A percentile compares a stretch with the other conserved stretches of the same genome.
These are phyloP conservation scores for Phytophthora idaei DNA, from an alignment of 352 stramenopile species.

Conservation along the genomic window DNA sequence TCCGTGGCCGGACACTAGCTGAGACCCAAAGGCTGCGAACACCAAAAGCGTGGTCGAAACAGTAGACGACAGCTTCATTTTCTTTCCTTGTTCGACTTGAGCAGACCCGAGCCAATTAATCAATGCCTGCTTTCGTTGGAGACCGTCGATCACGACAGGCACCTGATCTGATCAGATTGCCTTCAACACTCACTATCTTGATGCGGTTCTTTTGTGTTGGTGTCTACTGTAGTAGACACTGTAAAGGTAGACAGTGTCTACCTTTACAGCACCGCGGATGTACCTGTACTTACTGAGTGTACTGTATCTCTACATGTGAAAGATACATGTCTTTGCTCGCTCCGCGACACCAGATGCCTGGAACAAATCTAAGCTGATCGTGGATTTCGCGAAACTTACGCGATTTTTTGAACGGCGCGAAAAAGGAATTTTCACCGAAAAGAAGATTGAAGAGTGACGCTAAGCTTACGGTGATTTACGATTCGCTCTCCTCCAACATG, in stretches of 20 bases:
- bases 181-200: no score
- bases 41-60: slow-evolving; percentile 17
- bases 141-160: neutral
- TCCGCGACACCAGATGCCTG: neutral
- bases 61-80: slow-evolving; percentile 17
- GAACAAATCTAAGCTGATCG: no score
- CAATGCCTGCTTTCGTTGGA: slow-evolving; percentile 6
- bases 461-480: neutral
- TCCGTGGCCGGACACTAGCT: slow-evolving; percentile 37
- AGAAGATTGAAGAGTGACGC: neutral
- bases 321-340: neutral
- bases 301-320: neutral
- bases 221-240: no score
- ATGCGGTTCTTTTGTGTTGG: no score
- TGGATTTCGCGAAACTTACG: no score
- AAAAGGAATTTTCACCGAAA: no score
- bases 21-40: slow-evolving; percentile 14
- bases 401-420: no score
- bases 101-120: slow-evolving; percentile 9
- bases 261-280: neutral
- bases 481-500: no score
- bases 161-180: neutral
- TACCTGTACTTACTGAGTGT: no score
- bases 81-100: slow-evolving; percentile 5
- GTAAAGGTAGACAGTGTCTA: neutral